Percentiles rank a stretch among this genome's conserved stretches.
phyloP scores from a whole-genome alignment of 805 yeast genomes.

The Pichia thaimueangensis region DNA sequence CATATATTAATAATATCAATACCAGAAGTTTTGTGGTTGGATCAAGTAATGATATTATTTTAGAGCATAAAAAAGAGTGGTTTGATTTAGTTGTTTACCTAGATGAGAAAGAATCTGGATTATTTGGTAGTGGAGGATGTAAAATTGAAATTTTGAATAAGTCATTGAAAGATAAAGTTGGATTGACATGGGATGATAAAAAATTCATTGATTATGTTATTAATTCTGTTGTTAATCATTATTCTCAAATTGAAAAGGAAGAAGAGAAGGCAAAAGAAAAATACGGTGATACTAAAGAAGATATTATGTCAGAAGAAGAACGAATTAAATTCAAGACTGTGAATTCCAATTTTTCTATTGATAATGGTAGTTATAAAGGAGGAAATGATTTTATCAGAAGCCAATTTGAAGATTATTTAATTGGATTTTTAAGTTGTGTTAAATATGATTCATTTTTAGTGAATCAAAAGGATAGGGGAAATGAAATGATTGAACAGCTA shows the following conservation, averaged over 20 bases:
- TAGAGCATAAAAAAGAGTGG: slow-evolving; percentile 53
- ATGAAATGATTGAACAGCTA: slow-evolving; percentile 11
- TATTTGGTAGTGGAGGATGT: slow-evolving; percentile 10
- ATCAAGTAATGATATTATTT: slow-evolving; percentile 75
- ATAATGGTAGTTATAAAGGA: slow-evolving; percentile 41
- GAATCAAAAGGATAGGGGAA: slow-evolving; percentile 20
- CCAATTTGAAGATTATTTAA: slow-evolving; percentile 85
- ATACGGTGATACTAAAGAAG: not conserved
- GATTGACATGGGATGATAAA: slow-evolving; percentile 56
- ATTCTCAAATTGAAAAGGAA: not conserved
- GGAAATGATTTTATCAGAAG: slow-evolving; percentile 84
- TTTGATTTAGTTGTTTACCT: slow-evolving; percentile 72
- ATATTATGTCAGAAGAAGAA: slow-evolving; percentile 20
- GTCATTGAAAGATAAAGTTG: slow-evolving; percentile 38
- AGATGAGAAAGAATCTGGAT: slow-evolving; percentile 34
- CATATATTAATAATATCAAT: slow-evolving; percentile 52
- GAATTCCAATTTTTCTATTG: slow-evolving; percentile 35
- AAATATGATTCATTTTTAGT: slow-evolving; percentile 58
- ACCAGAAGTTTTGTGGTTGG: slow-evolving; percentile 72
- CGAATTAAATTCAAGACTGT: slow-evolving; percentile 27
- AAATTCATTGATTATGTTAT: slow-evolving; percentile 63
- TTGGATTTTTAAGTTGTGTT: slow-evolving; percentile 65
- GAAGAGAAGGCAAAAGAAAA: not conserved
- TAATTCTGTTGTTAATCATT: slow-evolving; percentile 40
- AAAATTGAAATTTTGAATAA: slow-evolving; percentile 39